A percentile compares a stretch with the other conserved stretches of the same genome.
Evolutionary conservation across 306 rosid genomes (phyloP).

Genomic region (Castanea crenata): DNA sequence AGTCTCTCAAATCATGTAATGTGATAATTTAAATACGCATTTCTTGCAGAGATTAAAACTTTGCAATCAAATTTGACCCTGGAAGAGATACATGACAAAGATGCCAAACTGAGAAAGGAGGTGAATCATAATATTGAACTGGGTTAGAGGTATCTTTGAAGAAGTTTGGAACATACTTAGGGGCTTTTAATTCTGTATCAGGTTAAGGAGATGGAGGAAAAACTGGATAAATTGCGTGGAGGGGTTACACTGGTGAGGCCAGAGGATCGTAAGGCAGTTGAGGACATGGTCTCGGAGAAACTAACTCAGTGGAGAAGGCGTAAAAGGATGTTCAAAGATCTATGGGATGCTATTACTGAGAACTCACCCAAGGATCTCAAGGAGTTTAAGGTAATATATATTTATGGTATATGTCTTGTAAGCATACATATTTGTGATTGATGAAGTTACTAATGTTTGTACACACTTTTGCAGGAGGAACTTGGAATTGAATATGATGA

Average conservation of each 20-base stretch:
- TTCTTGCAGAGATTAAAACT: conserved; percentile 63
- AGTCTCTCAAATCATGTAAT: not conserved
- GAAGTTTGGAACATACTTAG: conserved; percentile 8
- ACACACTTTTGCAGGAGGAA: conserved; percentile 64
- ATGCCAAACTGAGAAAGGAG: conserved; percentile 67
- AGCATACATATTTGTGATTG: not conserved
- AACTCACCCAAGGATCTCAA: conserved; percentile 82
- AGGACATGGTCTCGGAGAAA: conserved; percentile 45
- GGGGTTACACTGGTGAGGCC: conserved; percentile 89
- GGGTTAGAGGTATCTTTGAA: conserved; percentile 7
- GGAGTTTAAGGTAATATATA: conserved; percentile 62
- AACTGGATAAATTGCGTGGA: conserved; percentile 60
- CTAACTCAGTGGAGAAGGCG: conserved; percentile 86
- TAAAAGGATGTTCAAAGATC: conserved; percentile 85
- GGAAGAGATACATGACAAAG: conserved; percentile 67
- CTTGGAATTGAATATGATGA: conserved; percentile 83
- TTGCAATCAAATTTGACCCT: conserved; percentile 84
- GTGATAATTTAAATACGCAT: conserved; percentile 12
- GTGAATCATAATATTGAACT: conserved; percentile 32
- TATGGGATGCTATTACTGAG: conserved; percentile 91
- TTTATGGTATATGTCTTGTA: conserved; percentile 1
- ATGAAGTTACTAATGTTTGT: conserved; percentile 4
- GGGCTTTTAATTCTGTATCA: conserved; percentile 33
- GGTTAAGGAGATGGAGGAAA: conserved; percentile 76
- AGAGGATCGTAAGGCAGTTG: conserved; percentile 73